These are phyloP conservation scores for Tulasnella sp. DNA, from an alignment of 768 basidiomycete genomes.

Conservation along the genomic window DNA sequence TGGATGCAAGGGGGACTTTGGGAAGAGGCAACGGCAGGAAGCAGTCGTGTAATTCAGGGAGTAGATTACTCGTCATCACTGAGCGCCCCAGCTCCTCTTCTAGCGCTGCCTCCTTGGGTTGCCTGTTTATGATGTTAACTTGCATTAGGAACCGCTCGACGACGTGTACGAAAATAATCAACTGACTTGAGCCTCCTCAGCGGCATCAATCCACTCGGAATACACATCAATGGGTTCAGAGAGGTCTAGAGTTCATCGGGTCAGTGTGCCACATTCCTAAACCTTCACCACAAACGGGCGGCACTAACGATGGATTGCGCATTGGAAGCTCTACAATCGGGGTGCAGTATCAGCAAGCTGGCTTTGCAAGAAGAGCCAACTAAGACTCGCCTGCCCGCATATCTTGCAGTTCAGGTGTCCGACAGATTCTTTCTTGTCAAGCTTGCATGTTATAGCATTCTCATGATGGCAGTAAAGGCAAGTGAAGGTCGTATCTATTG, in stretches of 20 bases:
- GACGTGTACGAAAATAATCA: not conserved
- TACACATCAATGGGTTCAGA: constrained; percentile 87
- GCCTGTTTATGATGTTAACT: not conserved
- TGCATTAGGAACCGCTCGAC: not conserved
- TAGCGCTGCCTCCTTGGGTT: constrained; percentile 5
- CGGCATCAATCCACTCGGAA: constrained; percentile 70
- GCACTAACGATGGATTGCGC: constrained; percentile 29
- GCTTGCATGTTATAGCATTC: constrained; percentile 77
- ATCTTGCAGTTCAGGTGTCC: constrained; percentile 77
- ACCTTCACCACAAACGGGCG: not conserved
- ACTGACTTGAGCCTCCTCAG: constrained; percentile 27
- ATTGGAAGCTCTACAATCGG: constrained; percentile 41
- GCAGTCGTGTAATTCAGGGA: not conserved
- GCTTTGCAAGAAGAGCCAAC: constrained; percentile 43
- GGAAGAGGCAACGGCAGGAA: not conserved
- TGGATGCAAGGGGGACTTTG: not conserved
- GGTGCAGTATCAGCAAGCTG: constrained; percentile 60
- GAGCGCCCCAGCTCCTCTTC: constrained; percentile 10
- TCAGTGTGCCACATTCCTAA: not conserved
- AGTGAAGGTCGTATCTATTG: constrained; percentile 73
- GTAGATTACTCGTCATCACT: constrained; percentile 17
- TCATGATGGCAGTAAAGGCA: constrained; percentile 90
- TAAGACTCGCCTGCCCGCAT: constrained; percentile 59
- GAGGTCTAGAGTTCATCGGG: constrained; percentile 54
- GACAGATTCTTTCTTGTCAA: constrained; percentile 81